Evolutionary conservation across 768 basidiomycete genomes (phyloP), one percentile per base, ranked within the genome.

Genomic region (Tremella mesenterica): DNA sequence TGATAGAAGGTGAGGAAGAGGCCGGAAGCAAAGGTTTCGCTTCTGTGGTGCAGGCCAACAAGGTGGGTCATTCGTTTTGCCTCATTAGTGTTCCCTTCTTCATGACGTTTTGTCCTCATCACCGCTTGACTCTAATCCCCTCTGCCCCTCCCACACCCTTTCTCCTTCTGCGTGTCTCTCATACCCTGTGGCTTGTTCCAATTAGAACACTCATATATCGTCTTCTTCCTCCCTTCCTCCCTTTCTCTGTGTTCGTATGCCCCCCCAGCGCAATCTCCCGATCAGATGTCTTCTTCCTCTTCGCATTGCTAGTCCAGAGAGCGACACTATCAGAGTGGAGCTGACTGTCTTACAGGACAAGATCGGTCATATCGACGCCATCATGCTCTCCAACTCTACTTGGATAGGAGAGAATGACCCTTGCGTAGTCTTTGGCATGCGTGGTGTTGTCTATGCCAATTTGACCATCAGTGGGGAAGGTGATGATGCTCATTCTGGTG

Each of bases 1-100:
- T 96, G 48, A 83, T 97, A 14, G 95, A 99, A 74, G 95, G 95
- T 0, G 93, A 97, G 69, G 95, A 95, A 69, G 95, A 99, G 71
- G 83, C 82, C n/a, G 93, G 93, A 1, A 93, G 90, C 67, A 72
- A 78, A 4, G 90, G 92, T 0, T 92, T 99, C 65, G 79, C 76
- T 33, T 81, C 86, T n/a, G 80, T 85, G 1, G 85, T 96, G 9
- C 64, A 75, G 51, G 79, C 77, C 51, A 77, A 90, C 72, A 90
- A 88, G 81, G 88, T 85, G 54, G 41, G 69, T 62, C 28, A 20
- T 20, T n/a, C 8, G 26, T 43, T 8, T 43, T 25, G 7, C 7
- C 18, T 43, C 8, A 20, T 36, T 36, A 18, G 18, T 12, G 12
- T 12, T 36, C 12, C 34, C 34, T 12, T 18, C 34, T 12, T 36